Base-by-base conservation (phyloP, 83 land plant genomes). In the Isoetes engelmannii region DNA sequence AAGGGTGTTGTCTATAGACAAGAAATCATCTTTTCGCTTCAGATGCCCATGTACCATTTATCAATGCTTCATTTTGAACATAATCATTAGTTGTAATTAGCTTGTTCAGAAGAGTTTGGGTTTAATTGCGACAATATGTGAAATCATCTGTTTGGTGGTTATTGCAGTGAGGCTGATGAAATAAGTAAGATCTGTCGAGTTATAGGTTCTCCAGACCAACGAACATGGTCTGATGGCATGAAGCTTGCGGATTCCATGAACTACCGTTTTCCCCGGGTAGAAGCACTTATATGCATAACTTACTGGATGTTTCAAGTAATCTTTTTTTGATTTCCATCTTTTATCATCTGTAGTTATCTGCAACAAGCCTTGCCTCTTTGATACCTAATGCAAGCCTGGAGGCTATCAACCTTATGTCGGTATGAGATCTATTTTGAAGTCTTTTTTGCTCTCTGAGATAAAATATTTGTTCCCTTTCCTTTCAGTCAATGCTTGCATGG, bases 171-270 rank as follows among this genome's bases (percentile, higher is more conserved):
- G 68, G 49, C 48, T 44, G 84, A 82, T 74, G 78, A 82, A 65
- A 74, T 82, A 9, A 48, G 67, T 66, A 74, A 79, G 68, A 82
- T 82, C 9, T 82, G 84, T 59, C 67, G 75, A 49, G 79, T 82
- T 4, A 61, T 82, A 51, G 84, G 84, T 7, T 70, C 70, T 53
- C 84, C 84, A 15, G 62, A 51, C 48, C 12, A 74, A 8, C 53
- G 67, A 17, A 57, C 82, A 4, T 82, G 84, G 84, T 65, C 78
- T 49, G 72, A 81, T 21, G 84, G 84, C 12, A 45, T 81, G 50
- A 74, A 63, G 28, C 81, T 77, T 70, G 84, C 81, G 48, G 65
- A 68, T 59, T 65, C 66, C n/a, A 65, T 81, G 62, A 78, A 78
- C 21, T 78, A 49, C 65, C 77, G 73, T 19, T 81, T 81, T 65